Evolutionary conservation across 2,329 filamentous ascomycete genomes (phyloP), one percentile per base, ranked within the genome.

Genomic region (Lasiodiplodia theobromae): DNA sequence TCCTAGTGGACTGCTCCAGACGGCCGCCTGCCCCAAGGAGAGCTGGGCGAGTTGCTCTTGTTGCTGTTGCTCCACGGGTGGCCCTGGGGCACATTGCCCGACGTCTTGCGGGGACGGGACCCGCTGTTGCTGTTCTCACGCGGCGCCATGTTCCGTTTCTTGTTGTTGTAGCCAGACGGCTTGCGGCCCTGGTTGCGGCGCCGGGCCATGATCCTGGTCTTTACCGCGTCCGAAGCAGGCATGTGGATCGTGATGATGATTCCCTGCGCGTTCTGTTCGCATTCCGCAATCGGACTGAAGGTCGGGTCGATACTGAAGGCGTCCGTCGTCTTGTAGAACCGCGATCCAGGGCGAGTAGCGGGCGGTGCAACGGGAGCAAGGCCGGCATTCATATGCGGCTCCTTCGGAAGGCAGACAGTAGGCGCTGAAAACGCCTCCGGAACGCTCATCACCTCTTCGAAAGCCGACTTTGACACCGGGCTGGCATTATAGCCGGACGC

Each of bases 371-470:
- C 65, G 14, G 56, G 66, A 16, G 47, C 21, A 21, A 68, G 67
- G 7, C 58, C 57, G 25, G 67, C 67, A 16, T 65, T 65, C 49
- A 57, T 57, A 28, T 68, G 67, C 4, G 58, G 25, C 18, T 65
- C 60, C 38, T 68, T 68, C 16, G 67, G 58, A 37, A 68, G 25
- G 14, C 49, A 25, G 3, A 68, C 67, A 14, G 67, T 68, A 4
- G 67, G 67, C 2, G 49, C 60, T 2, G 67, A 68, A 38, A 68
- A 68, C 4, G 67, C 67, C 40, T 64, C 67, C 12, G 67, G 67
- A 11, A 57, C 52, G 52, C 60, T 65, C 67, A 68, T 68, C 8
- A 68, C 49, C 25, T 68, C 67, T 37, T 68, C 67, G 23, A 68
- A 57, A 21, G 58, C 44, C 23, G 58, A 53, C 58, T 68, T 68